Conservation (phyloP, 768 basidiomycete species). For the Hebeloma cylindrosporum region DNA sequence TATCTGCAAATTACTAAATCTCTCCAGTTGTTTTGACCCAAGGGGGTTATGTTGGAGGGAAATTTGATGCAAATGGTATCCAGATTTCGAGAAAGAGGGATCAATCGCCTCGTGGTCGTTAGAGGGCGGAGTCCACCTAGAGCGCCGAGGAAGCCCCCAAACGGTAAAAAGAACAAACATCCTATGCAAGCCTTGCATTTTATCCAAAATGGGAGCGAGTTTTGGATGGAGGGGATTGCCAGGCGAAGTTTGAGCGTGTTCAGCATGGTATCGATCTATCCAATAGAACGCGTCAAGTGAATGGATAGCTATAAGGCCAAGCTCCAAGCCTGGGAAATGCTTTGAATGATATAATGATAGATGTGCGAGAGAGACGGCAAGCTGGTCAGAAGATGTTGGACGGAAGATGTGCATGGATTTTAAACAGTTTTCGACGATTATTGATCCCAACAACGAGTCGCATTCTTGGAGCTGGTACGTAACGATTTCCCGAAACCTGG, state of each 20-base stretch:
- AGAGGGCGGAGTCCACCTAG: neutral
- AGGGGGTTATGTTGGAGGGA: too few species aligned
- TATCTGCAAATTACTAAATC: too few species aligned
- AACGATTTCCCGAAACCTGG: constrained; percentile 51
- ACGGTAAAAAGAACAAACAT: constrained; percentile 59
- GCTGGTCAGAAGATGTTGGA: constrained; percentile 64
- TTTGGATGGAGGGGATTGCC: constrained; percentile 33
- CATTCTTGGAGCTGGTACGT: constrained; percentile 52
- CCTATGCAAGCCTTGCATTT: constrained; percentile 47
- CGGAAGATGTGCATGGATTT: constrained; percentile 64
- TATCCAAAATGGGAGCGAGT: constrained; percentile 48
- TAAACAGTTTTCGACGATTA: constrained; percentile 36
- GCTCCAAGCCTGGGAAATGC: constrained; percentile 49
- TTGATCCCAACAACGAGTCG: constrained; percentile 23
- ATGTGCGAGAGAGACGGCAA: constrained; percentile 64
- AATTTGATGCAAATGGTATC: too few species aligned
- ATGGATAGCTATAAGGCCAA: constrained; percentile 72
- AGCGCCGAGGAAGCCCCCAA: constrained; percentile 47
- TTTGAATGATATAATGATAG: constrained; percentile 54
- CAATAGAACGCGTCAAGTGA: constrained; percentile 79
- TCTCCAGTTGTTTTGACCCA: too few species aligned
- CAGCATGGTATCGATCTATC: constrained; percentile 66
- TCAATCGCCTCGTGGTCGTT: too few species aligned
- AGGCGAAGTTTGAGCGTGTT: constrained; percentile 36
- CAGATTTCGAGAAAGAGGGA: too few species aligned